These are phyloP conservation scores for Stropharia rugosoannulata DNA, from an alignment of 768 basidiomycete genomes.

Conservation along the genomic window DNA sequence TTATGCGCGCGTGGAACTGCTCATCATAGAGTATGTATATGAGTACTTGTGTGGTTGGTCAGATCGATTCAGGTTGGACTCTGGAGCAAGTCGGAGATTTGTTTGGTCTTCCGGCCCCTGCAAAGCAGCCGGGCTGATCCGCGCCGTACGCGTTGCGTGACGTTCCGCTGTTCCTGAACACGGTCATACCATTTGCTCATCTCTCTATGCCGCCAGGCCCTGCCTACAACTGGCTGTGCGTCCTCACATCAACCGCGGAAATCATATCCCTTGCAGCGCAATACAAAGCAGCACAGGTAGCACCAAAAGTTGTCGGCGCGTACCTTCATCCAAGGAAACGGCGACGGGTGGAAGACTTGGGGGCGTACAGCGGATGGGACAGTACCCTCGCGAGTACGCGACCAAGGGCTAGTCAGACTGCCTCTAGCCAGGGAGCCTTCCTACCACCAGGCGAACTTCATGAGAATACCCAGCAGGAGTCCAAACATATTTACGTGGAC, in stretches of 20 bases:
- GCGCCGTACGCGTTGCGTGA: too few relatives aligned
- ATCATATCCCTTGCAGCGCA: constrained; percentile 64
- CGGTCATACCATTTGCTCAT: neutral
- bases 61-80: too few relatives aligned
- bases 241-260: constrained; percentile 56
- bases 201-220: constrained; percentile 64
- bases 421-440: too few relatives aligned
- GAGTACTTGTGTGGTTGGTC: too few relatives aligned
- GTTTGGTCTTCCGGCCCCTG: too few relatives aligned
- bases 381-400: neutral
- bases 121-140: too few relatives aligned
- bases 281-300: constrained; percentile 47
- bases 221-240: constrained; percentile 72
- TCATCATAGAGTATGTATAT: too few relatives aligned
- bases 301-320: constrained; percentile 19
- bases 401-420: neutral
- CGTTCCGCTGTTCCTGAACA: neutral
- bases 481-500: too few relatives aligned
- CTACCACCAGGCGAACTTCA: neutral
- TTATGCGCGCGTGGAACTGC: too few relatives aligned
- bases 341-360: constrained; percentile 14
- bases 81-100: too few relatives aligned
- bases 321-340: constrained; percentile 16
- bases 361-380: neutral
- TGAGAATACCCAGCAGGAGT: neutral